Evolutionary conservation across 257 asterid species (phyloP).

Genomic region (Dorcoceras hygrometricum): DNA sequence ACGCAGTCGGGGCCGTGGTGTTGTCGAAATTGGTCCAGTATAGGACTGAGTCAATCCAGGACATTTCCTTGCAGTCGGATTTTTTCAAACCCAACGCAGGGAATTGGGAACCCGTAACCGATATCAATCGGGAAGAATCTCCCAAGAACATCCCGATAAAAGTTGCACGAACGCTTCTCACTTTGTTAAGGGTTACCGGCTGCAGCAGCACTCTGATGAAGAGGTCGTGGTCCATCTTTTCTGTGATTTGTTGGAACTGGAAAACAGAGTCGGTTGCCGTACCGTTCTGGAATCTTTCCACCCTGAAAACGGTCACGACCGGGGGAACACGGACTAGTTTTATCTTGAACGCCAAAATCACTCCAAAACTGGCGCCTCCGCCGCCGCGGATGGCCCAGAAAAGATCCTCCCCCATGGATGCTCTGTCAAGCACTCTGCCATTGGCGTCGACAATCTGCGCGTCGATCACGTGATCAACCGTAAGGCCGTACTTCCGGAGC

Average conservation of each 20-base stretch:
- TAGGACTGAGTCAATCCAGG: constrained; percentile 54
- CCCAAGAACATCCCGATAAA: constrained; percentile 52
- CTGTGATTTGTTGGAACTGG: constrained; percentile 40
- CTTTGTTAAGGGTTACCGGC: constrained; percentile 30
- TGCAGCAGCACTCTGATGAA: constrained; percentile 39
- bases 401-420: constrained; percentile 59
- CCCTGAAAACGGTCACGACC: constrained; percentile 44
- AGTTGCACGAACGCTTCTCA: constrained; percentile 31
- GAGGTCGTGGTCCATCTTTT: constrained; percentile 35
- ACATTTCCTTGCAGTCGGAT: constrained; percentile 49
- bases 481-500: constrained; percentile 48
- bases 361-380: constrained; percentile 59
- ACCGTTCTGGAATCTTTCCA: constrained; percentile 27
- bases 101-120: constrained; percentile 30
- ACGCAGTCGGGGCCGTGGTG: constrained; percentile 25
- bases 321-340: constrained; percentile 46
- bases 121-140: constrained; percentile 24
- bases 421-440: constrained; percentile 40
- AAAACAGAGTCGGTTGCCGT: constrained; percentile 29
- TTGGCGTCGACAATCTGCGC: constrained; percentile 39
- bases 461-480: constrained; percentile 56
- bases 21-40: constrained; percentile 41
- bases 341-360: constrained; percentile 41
- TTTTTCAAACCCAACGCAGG: constrained; percentile 33
- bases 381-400: constrained; percentile 70